Evolutionary conservation across 2,329 filamentous ascomycete genomes (phyloP), one percentile per base, ranked within the genome.

Genomic region (Fusarium scirpi): DNA sequence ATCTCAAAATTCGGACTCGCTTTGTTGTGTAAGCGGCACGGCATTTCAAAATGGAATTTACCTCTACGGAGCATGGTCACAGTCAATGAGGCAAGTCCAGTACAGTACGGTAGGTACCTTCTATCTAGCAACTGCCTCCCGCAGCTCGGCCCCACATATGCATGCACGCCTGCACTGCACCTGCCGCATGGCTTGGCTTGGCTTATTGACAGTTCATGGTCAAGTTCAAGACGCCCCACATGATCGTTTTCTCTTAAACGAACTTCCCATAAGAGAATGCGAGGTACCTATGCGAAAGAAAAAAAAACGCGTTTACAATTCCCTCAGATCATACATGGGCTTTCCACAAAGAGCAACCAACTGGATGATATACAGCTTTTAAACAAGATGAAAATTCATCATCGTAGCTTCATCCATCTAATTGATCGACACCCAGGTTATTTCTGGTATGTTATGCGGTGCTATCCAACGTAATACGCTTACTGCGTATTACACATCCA

Each of bases 141-240:
- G 65, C 62, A 62, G 34, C 53, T 43, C 69, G 69, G 69, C 69
- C 69, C 69, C 69, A 70, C 69, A 63, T 56, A 29, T 54, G 40
- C n/a, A 62, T 52, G 32, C 48, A 52, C 24, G 44, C 24, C 32
- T 52, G 20, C 48, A 46, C 16, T 52, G 48, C 48, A 52, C 49
- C 32, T 52, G 24, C 65, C 69, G 51, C 57, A 58, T 71, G 68
- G 69, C 57, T 55, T 18, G 32, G 32, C 32, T 38, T 38, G 62
- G 49, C 13, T 34, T 24, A 52, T 41, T 52, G 49, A 52, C 49
- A 52, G 32, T 41, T 52, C 30, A 25, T 29, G 32, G 27, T 52
- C 30, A 25, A 41, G 32, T 41, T 52, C 30, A 25, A 41, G 22
- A 52, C 18, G 49, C 32, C 34, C 49, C 49, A 52, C 49, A 52